Base-by-base conservation (phyloP, 768 basidiomycete species). In the Lactarius pseudohatsudake region DNA sequence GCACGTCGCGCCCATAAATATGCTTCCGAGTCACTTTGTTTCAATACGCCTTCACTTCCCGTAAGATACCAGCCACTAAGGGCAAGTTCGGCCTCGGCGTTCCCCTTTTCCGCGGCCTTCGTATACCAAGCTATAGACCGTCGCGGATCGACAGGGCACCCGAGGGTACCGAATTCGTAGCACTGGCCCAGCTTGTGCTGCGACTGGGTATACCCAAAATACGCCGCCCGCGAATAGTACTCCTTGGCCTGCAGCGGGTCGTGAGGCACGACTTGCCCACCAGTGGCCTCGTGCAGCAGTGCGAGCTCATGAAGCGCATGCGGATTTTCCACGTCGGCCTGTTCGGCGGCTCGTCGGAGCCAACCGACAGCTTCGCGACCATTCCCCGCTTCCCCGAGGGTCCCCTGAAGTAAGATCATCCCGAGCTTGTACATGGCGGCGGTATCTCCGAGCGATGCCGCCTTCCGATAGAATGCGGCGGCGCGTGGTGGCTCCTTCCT, bases 371-470 rank as follows among this genome's bases (percentile, higher is more conserved):
- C 96, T 75, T 99, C 97, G 38, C 95, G 86, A 1, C 87, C 87
- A 74, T 97, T 97, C 69, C 85, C 87, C 64, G 83, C 85, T 75
- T 96, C 93, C 30, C 87, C 90, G 5, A 98, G 82, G 18, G 86
- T 78, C 13, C 96, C 96, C 41, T 92, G 85, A 26, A 98, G 82
- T 36, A 97, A 83, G 69, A 98, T 91, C 90, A 97, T 96, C n/a
- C 95, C 95, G n/a, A 99, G 86, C 77, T 98, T 98, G 81, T 97
- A 98, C 97, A 98, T 99, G 3, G 95, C 97, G 32, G 96, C 88
- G 0, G 96, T 98, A 76, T 98, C 97, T 22, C 96, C 96, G 41
- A 98, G 80, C 1, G 94, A 94, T 10, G 95, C 95, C 4, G 97
- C 93, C 76, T 98, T 98, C 67, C 96, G 88, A 79, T 98, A 98